A percentile compares a stretch with the other conserved stretches of the same genome.
These are phyloP conservation scores for Quercus gilva DNA, from an alignment of 306 rosid species.

Conservation along the genomic window DNA sequence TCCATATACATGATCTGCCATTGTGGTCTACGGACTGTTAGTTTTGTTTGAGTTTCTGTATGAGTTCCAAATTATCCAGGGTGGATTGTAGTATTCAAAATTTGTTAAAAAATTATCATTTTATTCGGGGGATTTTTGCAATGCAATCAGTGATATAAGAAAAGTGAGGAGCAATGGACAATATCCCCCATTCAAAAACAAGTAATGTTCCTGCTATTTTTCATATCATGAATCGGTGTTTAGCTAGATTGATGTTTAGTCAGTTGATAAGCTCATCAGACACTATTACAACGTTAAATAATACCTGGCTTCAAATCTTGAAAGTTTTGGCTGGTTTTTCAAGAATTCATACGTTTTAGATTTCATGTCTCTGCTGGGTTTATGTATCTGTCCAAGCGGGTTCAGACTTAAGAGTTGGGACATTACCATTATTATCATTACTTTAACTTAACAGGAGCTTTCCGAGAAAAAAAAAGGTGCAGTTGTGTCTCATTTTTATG, in stretches of 20 bases:
- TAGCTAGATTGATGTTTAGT: background rate
- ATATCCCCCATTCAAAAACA: background rate
- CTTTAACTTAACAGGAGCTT: background rate
- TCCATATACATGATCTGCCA: constrained; percentile 21
- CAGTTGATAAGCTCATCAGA: background rate
- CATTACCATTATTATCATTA: background rate
- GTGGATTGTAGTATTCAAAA: background rate
- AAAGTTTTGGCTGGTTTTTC: no score
- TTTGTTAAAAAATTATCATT: background rate
- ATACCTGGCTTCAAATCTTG: no score
- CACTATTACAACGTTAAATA: no score
- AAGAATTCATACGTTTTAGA: background rate
- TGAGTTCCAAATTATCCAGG: constrained; percentile 8
- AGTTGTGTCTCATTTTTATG: background rate
- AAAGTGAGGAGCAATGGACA: background rate
- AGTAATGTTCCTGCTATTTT: no score
- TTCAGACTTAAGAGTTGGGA: background rate
- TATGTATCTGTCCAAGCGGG: background rate
- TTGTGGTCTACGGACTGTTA: constrained; percentile 23
- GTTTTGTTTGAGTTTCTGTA: constrained; percentile 22
- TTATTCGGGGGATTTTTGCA: background rate
- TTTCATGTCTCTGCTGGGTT: background rate
- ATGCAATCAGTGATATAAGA: background rate
- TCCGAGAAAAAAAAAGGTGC: background rate
- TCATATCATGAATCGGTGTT: no score